phyloP scores from a whole-genome alignment of 805 yeast genomes.

The Candida pseudofarinosa region DNA sequence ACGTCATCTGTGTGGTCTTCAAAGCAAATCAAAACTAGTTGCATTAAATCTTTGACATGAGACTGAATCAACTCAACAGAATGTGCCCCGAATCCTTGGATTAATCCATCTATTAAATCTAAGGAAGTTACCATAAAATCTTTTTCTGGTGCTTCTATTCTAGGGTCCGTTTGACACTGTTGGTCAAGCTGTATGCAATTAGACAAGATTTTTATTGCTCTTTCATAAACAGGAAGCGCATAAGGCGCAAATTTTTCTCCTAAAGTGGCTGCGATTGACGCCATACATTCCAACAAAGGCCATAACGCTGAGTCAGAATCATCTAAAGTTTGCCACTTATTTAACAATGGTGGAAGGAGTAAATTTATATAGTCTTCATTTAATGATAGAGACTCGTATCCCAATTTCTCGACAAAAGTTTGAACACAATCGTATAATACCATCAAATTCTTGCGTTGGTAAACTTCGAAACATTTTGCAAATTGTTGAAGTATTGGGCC shows the following conservation, averaged over 20 bases:
- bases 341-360: conserved; percentile 76
- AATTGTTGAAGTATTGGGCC: conserved; percentile 68
- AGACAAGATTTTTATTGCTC: conserved; percentile 68
- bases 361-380: conserved; percentile 55
- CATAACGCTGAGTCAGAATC: conserved; percentile 85
- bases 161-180: conserved; percentile 61
- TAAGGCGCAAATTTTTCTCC: conserved; percentile 84
- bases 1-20: conserved; percentile 80
- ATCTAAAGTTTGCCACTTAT: conserved; percentile 69
- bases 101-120: conserved; percentile 87
- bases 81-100: conserved; percentile 78
- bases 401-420: conserved; percentile 77
- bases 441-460: conserved; percentile 78
- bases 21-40: conserved; percentile 61
- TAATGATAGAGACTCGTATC: conserved; percentile 48
- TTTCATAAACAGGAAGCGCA: conserved; percentile 79
- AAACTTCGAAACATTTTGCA: conserved; percentile 66
- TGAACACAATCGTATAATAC: conserved; percentile 88
- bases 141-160: conserved; percentile 73
- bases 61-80: conserved; percentile 51
- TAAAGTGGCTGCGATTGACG: conserved; percentile 82
- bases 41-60: conserved; percentile 44
- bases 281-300: conserved; percentile 91
- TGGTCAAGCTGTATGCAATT: conserved; percentile 66
- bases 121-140: conserved; percentile 86